These are phyloP conservation scores for Aspergillus affinis DNA, from an alignment of 495 filamentous ascomycete genomes.

Conservation along the genomic window DNA sequence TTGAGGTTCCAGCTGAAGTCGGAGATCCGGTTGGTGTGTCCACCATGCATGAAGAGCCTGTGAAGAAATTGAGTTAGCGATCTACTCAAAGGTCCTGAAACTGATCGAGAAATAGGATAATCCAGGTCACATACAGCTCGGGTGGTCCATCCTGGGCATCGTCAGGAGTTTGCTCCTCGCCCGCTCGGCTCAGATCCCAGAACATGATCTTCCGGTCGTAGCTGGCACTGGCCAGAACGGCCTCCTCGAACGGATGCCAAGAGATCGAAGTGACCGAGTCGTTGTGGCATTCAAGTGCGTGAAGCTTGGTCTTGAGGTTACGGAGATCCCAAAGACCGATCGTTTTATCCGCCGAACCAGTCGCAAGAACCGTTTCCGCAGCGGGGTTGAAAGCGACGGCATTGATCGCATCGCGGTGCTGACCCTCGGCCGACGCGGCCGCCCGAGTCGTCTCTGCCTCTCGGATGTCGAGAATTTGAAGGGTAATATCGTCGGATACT, in stretches of 20 bases:
- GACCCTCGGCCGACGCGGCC: slow-evolving; percentile 63
- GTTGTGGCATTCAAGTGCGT: slow-evolving; percentile 79
- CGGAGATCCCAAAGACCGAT: slow-evolving; percentile 95
- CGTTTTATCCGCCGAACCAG: slow-evolving; percentile 90
- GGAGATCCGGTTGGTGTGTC: slow-evolving; percentile 91
- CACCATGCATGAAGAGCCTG: slow-evolving; percentile 97
- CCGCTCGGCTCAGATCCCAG: slow-evolving; percentile 89
- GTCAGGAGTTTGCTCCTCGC: slow-evolving; percentile 91
- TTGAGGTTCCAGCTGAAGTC: slow-evolving; percentile 98
- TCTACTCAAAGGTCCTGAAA: slow-evolving; percentile 20
- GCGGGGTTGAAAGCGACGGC: slow-evolving; percentile 89
- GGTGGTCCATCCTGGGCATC: slow-evolving; percentile 96
- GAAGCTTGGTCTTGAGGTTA: slow-evolving; percentile 80
- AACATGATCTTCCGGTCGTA: slow-evolving; percentile 93
- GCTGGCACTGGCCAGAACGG: slow-evolving; percentile 84
- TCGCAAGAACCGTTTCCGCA: slow-evolving; percentile 82
- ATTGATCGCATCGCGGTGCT: slow-evolving; percentile 91
- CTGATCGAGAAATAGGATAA: slow-evolving; percentile 5
- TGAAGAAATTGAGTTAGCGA: slow-evolving; percentile 11
- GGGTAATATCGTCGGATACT: slow-evolving; percentile 91
- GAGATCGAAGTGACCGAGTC: slow-evolving; percentile 86
- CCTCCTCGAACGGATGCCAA: slow-evolving; percentile 89
- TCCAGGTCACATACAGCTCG: slow-evolving; percentile 72
- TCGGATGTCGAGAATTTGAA: slow-evolving; percentile 87
- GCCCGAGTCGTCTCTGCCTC: slow-evolving; percentile 57